Conservation (phyloP, 768 basidiomycete genomes). For the Russula sp. region DNA sequence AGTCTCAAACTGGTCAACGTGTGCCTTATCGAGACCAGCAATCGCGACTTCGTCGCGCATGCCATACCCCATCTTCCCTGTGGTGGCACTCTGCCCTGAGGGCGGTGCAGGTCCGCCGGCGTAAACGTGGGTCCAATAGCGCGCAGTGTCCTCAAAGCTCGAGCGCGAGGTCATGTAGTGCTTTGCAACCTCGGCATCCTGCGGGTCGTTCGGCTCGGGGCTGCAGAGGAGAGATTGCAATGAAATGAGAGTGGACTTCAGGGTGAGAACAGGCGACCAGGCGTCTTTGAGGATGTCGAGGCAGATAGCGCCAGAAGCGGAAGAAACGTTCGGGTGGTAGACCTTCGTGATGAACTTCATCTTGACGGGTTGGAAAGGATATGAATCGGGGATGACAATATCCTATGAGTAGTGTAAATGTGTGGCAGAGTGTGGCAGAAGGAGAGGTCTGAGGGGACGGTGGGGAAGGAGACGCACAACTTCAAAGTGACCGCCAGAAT, state of each 20-base stretch:
- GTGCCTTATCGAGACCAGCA: constrained; percentile 78
- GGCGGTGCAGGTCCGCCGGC: constrained; percentile 62
- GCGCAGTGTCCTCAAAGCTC: constrained; percentile 89
- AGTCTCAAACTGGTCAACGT: constrained; percentile 79
- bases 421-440: too few species aligned
- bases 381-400: constrained; percentile 88
- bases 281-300: constrained; percentile 86
- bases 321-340: constrained; percentile 94
- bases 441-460: neutral
- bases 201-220: constrained; percentile 94
- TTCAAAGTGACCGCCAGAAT: constrained; percentile 87
- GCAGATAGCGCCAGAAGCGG: constrained; percentile 92
- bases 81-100: constrained; percentile 25
- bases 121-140: constrained; percentile 92
- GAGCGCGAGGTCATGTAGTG: constrained; percentile 87
- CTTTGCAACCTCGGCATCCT: constrained; percentile 97
- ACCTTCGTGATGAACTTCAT: constrained; percentile 99
- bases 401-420: constrained; percentile 51
- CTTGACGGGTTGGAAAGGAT: constrained; percentile 92
- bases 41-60: constrained; percentile 52
- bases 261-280: constrained; percentile 93
- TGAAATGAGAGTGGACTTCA: constrained; percentile 94
- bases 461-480: constrained; percentile 57
- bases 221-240: constrained; percentile 90
- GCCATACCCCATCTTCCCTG: constrained; percentile 25